phyloP scores from a whole-genome alignment of 176 grass and related monocot genomes.

The Miscanthus lutarioriparius region DNA sequence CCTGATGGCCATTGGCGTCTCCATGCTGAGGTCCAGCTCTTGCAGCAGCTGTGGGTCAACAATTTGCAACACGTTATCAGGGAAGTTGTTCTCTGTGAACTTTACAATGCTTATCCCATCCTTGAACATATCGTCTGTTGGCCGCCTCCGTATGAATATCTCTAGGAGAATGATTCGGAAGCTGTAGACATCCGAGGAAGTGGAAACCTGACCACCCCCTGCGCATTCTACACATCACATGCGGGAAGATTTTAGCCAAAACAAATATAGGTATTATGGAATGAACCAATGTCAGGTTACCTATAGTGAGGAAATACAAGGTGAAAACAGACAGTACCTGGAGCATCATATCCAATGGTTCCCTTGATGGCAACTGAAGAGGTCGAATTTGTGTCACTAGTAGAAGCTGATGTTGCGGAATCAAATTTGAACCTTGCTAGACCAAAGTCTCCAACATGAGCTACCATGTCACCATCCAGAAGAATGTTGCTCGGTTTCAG shows the following conservation, averaged over 20 bases:
- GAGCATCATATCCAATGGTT: background rate
- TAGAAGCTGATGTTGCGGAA: background rate
- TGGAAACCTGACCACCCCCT: background rate
- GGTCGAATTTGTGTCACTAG: background rate
- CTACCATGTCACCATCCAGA: background rate
- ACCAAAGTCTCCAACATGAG: slow-evolving; percentile 1
- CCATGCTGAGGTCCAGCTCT: background rate
- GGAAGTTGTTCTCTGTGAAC: background rate
- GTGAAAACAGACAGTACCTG: too few species aligned
- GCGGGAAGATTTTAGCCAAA: background rate
- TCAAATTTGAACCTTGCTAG: background rate
- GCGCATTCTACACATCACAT: background rate
- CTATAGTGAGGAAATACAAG: too few species aligned
- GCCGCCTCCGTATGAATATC: background rate
- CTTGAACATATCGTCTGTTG: background rate
- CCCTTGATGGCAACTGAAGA: background rate
- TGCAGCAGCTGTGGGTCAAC: background rate
- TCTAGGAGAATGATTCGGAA: background rate
- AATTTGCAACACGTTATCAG: background rate
- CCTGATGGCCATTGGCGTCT: background rate
- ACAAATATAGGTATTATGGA: background rate
- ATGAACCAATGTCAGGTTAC: background rate
- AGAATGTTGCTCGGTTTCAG: background rate
- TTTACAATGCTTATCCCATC: background rate
- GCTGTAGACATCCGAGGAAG: background rate